Percentiles rank a stretch among this genome's conserved stretches.
Evolutionary conservation across 805 yeast genomes (phyloP).

Genomic region (Starmerella asiatica): DNA sequence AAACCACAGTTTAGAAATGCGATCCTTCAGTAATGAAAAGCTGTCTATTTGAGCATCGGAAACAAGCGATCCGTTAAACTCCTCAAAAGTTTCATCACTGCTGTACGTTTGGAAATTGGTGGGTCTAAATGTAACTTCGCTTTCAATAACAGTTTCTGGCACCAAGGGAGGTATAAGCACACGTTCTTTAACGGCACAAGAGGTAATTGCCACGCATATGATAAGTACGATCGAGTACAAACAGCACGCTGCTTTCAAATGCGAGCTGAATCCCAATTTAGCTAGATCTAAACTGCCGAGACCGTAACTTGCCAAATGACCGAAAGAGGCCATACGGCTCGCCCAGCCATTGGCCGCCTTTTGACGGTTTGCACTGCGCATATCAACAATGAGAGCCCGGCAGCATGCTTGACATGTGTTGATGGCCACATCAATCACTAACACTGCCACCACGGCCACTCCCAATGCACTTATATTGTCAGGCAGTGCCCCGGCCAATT

Average conservation of each 20-base stretch:
- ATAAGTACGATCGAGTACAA: constrained; percentile 34
- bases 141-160: background rate
- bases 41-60: background rate
- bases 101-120: background rate
- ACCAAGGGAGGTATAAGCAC: constrained; percentile 29
- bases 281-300: constrained; percentile 38
- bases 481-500: constrained; percentile 28
- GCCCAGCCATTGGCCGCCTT: constrained; percentile 54
- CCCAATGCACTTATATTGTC: constrained; percentile 24
- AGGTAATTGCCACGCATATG: constrained; percentile 31
- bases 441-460: constrained; percentile 31
- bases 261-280: constrained; percentile 35
- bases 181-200: constrained; percentile 35
- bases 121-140: background rate
- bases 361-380: constrained; percentile 44
- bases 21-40: background rate
- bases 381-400: constrained; percentile 49
- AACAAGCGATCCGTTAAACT: background rate
- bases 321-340: constrained; percentile 47
- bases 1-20: constrained; percentile 5
- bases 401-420: constrained; percentile 47
- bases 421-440: constrained; percentile 46
- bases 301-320: constrained; percentile 45
- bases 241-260: constrained; percentile 38
- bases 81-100: background rate